Conservation (phyloP, 306 rosid genomes). For the Rosa chinensis region DNA sequence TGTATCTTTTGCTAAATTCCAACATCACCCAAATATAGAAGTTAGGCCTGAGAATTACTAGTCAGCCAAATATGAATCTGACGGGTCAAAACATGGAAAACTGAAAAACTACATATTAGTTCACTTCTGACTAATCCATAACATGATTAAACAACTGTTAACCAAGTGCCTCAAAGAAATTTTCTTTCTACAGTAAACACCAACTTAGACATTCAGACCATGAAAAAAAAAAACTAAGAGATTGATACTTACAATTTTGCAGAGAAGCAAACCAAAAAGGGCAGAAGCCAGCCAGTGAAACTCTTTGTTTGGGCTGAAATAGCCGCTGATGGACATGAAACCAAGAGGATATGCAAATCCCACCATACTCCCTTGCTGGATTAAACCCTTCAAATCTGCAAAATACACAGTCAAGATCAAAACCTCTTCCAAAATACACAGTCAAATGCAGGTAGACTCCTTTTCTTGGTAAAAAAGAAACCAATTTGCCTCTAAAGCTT, state of each 20-base stretch:
- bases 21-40: not conserved
- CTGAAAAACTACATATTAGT: not conserved
- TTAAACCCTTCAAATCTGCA: not conserved
- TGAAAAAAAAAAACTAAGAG: not conserved
- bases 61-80: not conserved
- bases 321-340: conserved; percentile 32
- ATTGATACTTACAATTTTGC: conserved; percentile 62
- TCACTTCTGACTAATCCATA: not conserved
- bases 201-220: not conserved
- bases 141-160: not conserved
- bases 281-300: conserved; percentile 60
- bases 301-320: conserved; percentile 45
- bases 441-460: not conserved
- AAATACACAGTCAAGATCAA: conserved; percentile 10
- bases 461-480: conserved; percentile 2
- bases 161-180: not conserved
- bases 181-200: not conserved
- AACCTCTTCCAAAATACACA: not conserved
- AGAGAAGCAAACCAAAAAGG: conserved; percentile 57
- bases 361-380: conserved; percentile 35
- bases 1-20: not conserved
- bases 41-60: not conserved
- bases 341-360: conserved; percentile 38
- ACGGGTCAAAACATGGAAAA: not conserved
- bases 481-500: not conserved